These are phyloP conservation scores for Spergularia marina DNA, from an alignment of 148 eudicot species.

Conservation along the genomic window DNA sequence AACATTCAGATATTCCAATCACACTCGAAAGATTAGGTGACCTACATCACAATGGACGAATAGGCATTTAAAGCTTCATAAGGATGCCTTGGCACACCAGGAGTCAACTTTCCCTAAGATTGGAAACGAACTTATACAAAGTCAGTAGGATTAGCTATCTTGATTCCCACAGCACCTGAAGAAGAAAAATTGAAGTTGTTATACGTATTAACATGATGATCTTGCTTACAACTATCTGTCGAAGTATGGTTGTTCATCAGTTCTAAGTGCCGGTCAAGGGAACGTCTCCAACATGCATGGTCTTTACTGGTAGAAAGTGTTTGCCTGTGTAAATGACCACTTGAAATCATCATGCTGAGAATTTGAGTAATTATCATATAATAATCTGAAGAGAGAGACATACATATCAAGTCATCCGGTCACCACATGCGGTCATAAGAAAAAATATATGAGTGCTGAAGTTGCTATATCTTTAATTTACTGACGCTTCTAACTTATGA, in stretches of 20 bases:
- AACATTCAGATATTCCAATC: not conserved
- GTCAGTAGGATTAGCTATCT: conserved; percentile 91
- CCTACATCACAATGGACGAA: conserved; percentile 83
- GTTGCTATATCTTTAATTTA: no score
- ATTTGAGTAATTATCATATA: no score
- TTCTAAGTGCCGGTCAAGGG: conserved; percentile 81
- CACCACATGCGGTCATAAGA: no score
- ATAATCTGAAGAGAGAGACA: no score
- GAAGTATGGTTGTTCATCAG: conserved; percentile 47
- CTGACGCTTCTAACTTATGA: no score
- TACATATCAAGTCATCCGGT: no score
- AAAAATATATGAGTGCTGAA: no score
- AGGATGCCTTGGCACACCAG: conserved; percentile 88
- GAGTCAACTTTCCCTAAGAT: conserved; percentile 84
- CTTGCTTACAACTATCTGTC: not conserved
- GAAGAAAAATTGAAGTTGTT: conserved; percentile 5
- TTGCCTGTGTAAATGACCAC: conserved; percentile 46
- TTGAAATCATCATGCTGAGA: no score
- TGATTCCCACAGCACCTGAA: conserved; percentile 76
- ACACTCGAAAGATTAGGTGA: conserved; percentile 16
- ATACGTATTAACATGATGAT: not conserved
- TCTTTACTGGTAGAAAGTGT: conserved; percentile 67
- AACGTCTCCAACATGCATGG: conserved; percentile 74
- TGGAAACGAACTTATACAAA: conserved; percentile 97
- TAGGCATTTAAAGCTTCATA: conserved; percentile 90